Base-by-base conservation (phyloP, 2,329 filamentous ascomycete genomes). In the Calonectria honghensis region DNA sequence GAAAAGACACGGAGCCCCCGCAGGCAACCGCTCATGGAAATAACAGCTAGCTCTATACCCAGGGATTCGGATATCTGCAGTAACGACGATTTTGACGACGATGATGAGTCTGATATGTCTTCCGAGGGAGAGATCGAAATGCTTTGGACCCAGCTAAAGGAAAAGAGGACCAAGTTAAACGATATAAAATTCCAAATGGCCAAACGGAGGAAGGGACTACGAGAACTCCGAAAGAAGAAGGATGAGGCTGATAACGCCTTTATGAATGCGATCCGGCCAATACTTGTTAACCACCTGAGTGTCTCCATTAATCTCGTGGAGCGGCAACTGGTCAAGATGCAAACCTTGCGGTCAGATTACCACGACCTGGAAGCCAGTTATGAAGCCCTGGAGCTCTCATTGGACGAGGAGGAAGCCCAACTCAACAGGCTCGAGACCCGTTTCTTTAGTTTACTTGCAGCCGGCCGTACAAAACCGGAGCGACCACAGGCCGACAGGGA, bases 231-330 rank as follows among this genome's bases (percentile, higher is more conserved):
- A 1, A 82, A 76, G 24, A 77, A 75, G 31, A 85, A 82, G 67
- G 83, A 85, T 50, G 80, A 83, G 32, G 81, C 84, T 7, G 86
- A 87, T 64, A 87, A 87, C 75, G 80, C 80, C 1, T 86, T 87
- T 59, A 86, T 87, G 85, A 81, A 81, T 35, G 75, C 84, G 20
- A 75, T 87, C 27, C 82, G 86, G 5, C 85, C 84, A 0, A 79
- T 86, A 31, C 78, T 87, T 5, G 78, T 86, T 27, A 81, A 77
- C 61, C 80, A 79, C 27, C 73, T 75, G 18, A 76, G 78, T 10
- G 74, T 79, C 18, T 75, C 82, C 0, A 65, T 78, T 7, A 75
- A 80, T 14, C 50, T 79, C 1, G 71, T 87, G 18, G 79, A 84
- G 27, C 76, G 79, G 24, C 79, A 79, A 11, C 77, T 87, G 52